Evolutionary conservation across 2,329 filamentous ascomycete species (phyloP).

Genomic region (Colletotrichum limetticola): DNA sequence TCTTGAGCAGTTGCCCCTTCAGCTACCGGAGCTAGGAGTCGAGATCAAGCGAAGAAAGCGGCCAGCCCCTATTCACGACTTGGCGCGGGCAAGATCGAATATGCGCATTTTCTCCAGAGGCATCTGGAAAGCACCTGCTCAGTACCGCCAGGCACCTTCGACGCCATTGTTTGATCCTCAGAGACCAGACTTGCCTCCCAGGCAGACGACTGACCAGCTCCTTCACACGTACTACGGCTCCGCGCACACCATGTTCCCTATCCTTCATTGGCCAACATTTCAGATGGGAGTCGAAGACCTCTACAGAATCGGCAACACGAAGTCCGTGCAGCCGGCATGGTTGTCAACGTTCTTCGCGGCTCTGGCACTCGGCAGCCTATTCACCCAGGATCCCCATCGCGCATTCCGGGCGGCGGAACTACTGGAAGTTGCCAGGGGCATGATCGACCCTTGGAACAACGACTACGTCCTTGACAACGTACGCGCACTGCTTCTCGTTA

Average conservation of each 20-base stretch:
- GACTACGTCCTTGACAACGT: constrained; percentile 81
- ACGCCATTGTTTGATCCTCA: constrained; percentile 59
- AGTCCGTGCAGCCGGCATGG: constrained; percentile 75
- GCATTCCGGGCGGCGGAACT: constrained; percentile 68
- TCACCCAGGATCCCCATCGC: constrained; percentile 69
- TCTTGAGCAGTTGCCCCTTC: constrained; percentile 61
- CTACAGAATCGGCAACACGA: constrained; percentile 73
- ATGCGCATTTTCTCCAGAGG: constrained; percentile 80
- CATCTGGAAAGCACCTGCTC: constrained; percentile 81
- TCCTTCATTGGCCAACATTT: constrained; percentile 90
- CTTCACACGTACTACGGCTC: constrained; percentile 80
- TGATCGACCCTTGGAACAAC: constrained; percentile 86
- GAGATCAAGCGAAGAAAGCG: constrained; percentile 73
- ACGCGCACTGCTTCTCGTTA: constrained; percentile 76
- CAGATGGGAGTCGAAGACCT: constrained; percentile 79
- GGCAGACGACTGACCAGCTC: constrained; percentile 75
- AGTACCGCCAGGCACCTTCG: constrained; percentile 66
- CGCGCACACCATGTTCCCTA: constrained; percentile 83
- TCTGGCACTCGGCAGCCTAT: constrained; percentile 84
- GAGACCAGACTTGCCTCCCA: constrained; percentile 76
- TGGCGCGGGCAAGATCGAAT: constrained; percentile 77
- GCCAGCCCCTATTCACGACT: constrained; percentile 72
- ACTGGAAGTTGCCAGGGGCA: constrained; percentile 75
- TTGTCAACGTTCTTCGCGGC: constrained; percentile 84
- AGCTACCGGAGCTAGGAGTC: constrained; percentile 73